phyloP scores from a whole-genome alignment of 768 basidiomycete genomes.

The Auricularia cornea region DNA sequence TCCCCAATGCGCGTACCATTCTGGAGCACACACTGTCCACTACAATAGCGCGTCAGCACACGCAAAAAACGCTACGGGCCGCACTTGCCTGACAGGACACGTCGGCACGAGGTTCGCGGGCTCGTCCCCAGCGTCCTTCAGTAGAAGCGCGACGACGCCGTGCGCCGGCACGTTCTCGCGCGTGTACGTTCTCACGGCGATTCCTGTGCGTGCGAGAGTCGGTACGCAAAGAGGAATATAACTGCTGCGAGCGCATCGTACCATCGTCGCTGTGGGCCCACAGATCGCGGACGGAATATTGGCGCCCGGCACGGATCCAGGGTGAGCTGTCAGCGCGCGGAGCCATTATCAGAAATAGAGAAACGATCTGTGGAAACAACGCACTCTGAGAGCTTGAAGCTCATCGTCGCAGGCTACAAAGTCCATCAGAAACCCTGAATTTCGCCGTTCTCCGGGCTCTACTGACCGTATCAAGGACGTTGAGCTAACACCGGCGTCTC shows the following conservation, averaged over 20 bases:
- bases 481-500: conserved; percentile 33
- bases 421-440: background rate
- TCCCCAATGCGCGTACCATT: conserved; percentile 38
- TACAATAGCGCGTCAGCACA: background rate
- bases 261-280: conserved; percentile 69
- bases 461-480: conserved; percentile 35
- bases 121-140: conserved; percentile 61
- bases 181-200: conserved; percentile 51
- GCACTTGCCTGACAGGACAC: conserved; percentile 36
- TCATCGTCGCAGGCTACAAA: conserved; percentile 40
- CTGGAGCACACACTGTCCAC: conserved; percentile 47
- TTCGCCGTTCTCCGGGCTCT: background rate
- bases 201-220: background rate
- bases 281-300: conserved; percentile 60
- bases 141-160: conserved; percentile 57
- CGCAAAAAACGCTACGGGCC: too few species aligned
- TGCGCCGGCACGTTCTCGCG: conserved; percentile 51
- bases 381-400: conserved; percentile 50
- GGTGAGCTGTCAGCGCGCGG: conserved; percentile 30
- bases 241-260: conserved; percentile 23
- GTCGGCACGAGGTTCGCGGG: conserved; percentile 49
- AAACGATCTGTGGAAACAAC: too few species aligned
- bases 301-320: conserved; percentile 59
- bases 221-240: background rate
- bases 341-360: too few species aligned